Base-by-base conservation (phyloP, 2,329 filamentous ascomycete species). In the Polytolypa hystricis region DNA sequence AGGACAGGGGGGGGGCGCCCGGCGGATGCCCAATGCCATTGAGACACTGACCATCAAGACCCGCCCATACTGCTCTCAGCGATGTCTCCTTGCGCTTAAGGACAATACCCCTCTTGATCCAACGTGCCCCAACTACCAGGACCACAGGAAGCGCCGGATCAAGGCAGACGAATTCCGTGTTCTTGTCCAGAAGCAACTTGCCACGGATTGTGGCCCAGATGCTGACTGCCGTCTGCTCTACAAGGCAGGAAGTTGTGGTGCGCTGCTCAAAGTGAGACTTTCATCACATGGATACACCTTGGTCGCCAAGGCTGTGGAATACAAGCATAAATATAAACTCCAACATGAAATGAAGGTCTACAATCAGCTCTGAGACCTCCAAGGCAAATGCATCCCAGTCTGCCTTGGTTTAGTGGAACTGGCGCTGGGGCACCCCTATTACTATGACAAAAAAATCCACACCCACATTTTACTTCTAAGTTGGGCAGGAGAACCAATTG, bases 221-320 rank as follows among this genome's bases (percentile, higher is more conserved):
- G 21, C 40, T 9, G 34, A 42, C 25, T 42, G 40, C 18, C 10
- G 30, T 18, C 40, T 32, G 9, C 37, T 38, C 30, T 32, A 33
- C 16, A 32, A 38, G 16, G 21, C 33, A 11, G 33, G 33, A n/a
- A 42, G 37, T 29, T 37, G 32, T 21, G 33, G 40, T 0, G 30
- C 37, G 17, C 18, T 36, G 21, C 35, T 42, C 19, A 39, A 39
- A 30, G 18, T 39, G 12, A 14, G 37, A 21, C 32, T 39, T 8
- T 39, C 33, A 16, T 39, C 32, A 10, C 36, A 32, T 31, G 32
- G 31, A 19, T 42, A 39, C 16, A 42, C 33, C 11, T 8, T 42
- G 2, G 29, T 38, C 9, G 30, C 30, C 21, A 38, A 38, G 23
- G 36, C 11, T 15, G 26, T 28, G 8, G 19, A 18, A 33, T 27